phyloP scores from a whole-genome alignment of 2,329 filamentous ascomycete genomes.

The Cytospora mali region DNA sequence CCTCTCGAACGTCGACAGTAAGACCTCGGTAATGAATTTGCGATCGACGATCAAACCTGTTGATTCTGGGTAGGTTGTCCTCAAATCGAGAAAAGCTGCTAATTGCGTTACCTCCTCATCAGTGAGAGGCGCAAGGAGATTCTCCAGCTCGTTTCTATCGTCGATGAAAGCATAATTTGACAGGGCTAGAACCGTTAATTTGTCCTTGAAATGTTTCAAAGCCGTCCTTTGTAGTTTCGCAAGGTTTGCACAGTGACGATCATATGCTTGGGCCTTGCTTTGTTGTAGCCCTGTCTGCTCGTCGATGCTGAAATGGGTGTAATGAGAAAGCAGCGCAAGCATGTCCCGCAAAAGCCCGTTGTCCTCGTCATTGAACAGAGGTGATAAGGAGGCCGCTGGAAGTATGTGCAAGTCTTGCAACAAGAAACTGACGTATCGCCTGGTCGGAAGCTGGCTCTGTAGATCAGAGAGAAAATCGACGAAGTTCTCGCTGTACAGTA shows the following conservation, averaged over 20 bases:
- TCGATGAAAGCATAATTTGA: constrained; percentile 92
- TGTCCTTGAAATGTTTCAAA: constrained; percentile 83
- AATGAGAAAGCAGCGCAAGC: constrained; percentile 79
- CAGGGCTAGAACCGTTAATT: constrained; percentile 85
- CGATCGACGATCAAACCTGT: constrained; percentile 66
- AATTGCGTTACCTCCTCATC: constrained; percentile 75
- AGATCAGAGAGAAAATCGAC: constrained; percentile 88
- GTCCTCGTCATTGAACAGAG: constrained; percentile 72
- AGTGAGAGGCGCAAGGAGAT: constrained; percentile 71
- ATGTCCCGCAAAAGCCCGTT: constrained; percentile 82
- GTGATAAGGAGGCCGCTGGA: constrained; percentile 75
- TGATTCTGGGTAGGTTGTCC: constrained; percentile 78
- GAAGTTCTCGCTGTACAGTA: constrained; percentile 90
- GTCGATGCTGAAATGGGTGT: constrained; percentile 85
- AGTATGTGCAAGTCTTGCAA: constrained; percentile 84
- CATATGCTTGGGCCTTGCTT: constrained; percentile 72
- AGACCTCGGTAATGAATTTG: constrained; percentile 67
- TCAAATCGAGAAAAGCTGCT: constrained; percentile 71
- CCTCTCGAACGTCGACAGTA: constrained; percentile 76
- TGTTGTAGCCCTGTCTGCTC: constrained; percentile 84
- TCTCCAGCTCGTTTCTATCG: constrained; percentile 74
- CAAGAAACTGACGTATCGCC: constrained; percentile 89
- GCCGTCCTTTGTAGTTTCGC: constrained; percentile 78
- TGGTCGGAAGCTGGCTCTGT: constrained; percentile 89
- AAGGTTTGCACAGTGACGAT: constrained; percentile 74